Evolutionary conservation across 1,139 yeast species (phyloP).

Genomic region (Yamadazyma diddensiae): DNA sequence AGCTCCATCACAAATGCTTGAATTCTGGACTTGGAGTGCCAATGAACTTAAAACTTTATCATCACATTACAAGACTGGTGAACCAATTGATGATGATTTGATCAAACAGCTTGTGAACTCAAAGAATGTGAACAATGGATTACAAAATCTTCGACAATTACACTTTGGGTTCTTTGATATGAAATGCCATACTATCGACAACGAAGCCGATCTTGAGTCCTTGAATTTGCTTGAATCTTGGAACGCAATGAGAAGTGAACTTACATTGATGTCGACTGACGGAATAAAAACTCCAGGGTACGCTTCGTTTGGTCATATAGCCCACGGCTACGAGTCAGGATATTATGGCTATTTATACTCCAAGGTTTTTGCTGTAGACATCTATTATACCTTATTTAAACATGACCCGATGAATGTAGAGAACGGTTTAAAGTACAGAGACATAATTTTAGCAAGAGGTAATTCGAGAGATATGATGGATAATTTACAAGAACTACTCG

Average conservation of each 20-base stretch:
- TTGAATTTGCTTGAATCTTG: slow-evolving; percentile 54
- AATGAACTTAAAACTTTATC: slow-evolving; percentile 58
- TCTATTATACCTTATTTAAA: slow-evolving; percentile 70
- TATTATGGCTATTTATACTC: slow-evolving; percentile 88
- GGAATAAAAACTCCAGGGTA: slow-evolving; percentile 59
- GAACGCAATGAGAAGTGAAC: slow-evolving; percentile 60
- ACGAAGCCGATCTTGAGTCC: slow-evolving; percentile 33
- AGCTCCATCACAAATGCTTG: slow-evolving; percentile 87
- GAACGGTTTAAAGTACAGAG: slow-evolving; percentile 67
- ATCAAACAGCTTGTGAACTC: slow-evolving; percentile 60
- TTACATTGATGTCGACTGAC: slow-evolving; percentile 56
- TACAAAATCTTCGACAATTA: slow-evolving; percentile 68
- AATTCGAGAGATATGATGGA: slow-evolving; percentile 70
- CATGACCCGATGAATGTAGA: slow-evolving; percentile 61
- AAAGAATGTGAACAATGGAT: slow-evolving; percentile 74
- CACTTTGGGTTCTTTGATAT: slow-evolving; percentile 78
- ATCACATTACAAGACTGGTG: slow-evolving; percentile 62
- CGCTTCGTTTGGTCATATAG: slow-evolving; percentile 77
- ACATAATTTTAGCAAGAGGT: slow-evolving; percentile 66
- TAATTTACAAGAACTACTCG: slow-evolving; percentile 62
- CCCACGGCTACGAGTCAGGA: slow-evolving; percentile 84
- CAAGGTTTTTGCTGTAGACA: slow-evolving; percentile 81
- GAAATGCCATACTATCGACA: slow-evolving; percentile 56
- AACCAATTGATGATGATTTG: slow-evolving; percentile 55
- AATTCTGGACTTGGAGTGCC: slow-evolving; percentile 83